phyloP scores from a whole-genome alignment of 768 basidiomycete species.

The Leccinum subgranulosum region DNA sequence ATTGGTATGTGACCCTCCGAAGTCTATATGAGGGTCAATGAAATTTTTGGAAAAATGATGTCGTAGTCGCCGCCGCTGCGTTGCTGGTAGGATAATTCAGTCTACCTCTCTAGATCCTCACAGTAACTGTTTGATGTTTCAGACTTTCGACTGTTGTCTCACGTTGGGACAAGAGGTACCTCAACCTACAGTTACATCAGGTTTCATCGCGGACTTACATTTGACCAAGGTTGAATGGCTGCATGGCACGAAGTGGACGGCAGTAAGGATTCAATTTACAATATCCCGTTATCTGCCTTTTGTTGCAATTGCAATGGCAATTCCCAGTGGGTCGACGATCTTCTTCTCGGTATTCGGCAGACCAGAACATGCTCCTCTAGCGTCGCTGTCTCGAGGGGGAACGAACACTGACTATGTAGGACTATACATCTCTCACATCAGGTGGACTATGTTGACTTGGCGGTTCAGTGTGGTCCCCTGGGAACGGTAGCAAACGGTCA shows the following conservation, averaged over 20 bases:
- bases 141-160: constrained; percentile 18
- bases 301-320: constrained; percentile 10
- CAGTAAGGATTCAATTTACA: constrained; percentile 16
- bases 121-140: not conserved
- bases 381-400: not conserved
- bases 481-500: constrained; percentile 9
- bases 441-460: not conserved
- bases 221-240: constrained; percentile 17
- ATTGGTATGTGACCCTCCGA: constrained; percentile 7
- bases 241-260: constrained; percentile 14
- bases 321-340: constrained; percentile 5
- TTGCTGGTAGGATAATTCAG: constrained; percentile 7
- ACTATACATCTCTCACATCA: not conserved
- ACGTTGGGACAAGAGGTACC: constrained; percentile 12
- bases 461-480: constrained; percentile 10
- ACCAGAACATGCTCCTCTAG: not conserved
- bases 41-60: not conserved
- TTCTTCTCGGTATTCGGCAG: not conserved
- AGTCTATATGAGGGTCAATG: not conserved
- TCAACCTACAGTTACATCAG: not conserved
- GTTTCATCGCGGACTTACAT: not conserved
- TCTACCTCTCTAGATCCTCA: not conserved
- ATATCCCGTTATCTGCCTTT: constrained; percentile 23
- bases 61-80: constrained; percentile 10
- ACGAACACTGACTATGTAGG: constrained; percentile 9